A percentile compares a stretch with the other conserved stretches of the same genome.
Evolutionary conservation across 2,329 filamentous ascomycete species (phyloP).

Genomic region (Chrysoporthe puriensis): DNA sequence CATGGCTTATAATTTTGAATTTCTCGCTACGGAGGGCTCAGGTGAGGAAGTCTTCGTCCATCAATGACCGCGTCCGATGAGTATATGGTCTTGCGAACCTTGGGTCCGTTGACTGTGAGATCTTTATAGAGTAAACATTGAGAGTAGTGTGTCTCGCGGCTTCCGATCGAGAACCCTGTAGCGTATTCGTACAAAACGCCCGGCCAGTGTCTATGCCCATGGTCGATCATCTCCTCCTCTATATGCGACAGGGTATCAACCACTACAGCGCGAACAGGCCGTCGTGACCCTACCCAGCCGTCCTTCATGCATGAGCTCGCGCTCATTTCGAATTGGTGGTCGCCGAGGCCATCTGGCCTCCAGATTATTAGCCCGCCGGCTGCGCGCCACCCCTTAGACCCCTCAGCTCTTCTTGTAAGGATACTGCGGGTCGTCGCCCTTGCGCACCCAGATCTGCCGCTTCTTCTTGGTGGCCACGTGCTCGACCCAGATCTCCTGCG

Average conservation of each 20-base stretch:
- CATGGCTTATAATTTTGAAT: neutral
- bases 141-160: constrained; percentile 6
- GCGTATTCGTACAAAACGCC: constrained; percentile 2
- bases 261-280: neutral
- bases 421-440: constrained; percentile 74
- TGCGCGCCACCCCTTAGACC: neutral
- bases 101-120: neutral
- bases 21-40: neutral
- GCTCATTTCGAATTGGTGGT: too few relatives aligned
- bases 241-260: neutral
- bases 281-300: too few relatives aligned
- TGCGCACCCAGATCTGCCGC: constrained; percentile 83
- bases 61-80: neutral
- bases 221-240: neutral
- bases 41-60: neutral
- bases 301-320: neutral
- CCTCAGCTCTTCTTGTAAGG: constrained; percentile 52
- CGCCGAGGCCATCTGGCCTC: too few relatives aligned
- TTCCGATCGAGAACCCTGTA: neutral
- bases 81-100: neutral
- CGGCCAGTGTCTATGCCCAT: neutral
- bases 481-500: constrained; percentile 86
- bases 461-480: constrained; percentile 85
- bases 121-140: neutral
- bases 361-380: too few relatives aligned